These are phyloP conservation scores for Suillus plorans DNA, from an alignment of 768 basidiomycete genomes.

Conservation along the genomic window DNA sequence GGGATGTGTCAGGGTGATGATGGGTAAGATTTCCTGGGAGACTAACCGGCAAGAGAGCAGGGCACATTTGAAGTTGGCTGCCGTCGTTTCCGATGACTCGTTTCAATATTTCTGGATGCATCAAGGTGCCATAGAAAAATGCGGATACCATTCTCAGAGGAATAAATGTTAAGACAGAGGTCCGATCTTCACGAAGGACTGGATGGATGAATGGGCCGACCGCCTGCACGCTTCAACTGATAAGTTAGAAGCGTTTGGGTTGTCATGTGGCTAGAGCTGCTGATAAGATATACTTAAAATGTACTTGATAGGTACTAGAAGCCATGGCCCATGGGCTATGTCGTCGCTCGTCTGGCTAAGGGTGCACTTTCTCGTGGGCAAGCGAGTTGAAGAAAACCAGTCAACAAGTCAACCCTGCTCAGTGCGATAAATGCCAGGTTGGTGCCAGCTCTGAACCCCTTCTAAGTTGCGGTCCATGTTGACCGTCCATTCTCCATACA, in stretches of 20 bases:
- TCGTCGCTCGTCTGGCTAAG: too few species aligned
- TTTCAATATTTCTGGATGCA: conserved; percentile 81
- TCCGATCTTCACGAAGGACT: background rate
- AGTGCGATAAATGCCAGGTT: too few species aligned
- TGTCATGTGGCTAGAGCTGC: background rate
- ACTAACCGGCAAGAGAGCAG: conserved; percentile 73
- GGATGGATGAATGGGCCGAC: background rate
- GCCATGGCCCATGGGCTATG: background rate
- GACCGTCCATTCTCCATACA: too few species aligned
- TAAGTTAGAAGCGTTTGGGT: background rate
- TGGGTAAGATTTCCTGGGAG: background rate
- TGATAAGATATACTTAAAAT: background rate
- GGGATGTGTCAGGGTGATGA: background rate
- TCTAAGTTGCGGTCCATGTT: too few species aligned
- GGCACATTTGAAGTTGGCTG: conserved; percentile 59
- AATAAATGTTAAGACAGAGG: background rate
- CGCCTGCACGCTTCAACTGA: background rate
- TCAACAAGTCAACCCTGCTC: too few species aligned
- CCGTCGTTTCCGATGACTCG: conserved; percentile 75
- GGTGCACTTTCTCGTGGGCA: too few species aligned
- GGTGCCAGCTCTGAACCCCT: too few species aligned
- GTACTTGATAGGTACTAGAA: background rate
- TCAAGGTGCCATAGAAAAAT: conserved; percentile 90
- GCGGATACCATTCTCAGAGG: conserved; percentile 39
- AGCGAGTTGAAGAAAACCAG: too few species aligned